Evolutionary conservation across 257 asterid species (phyloP).

Genomic region (Petunia secreta): DNA sequence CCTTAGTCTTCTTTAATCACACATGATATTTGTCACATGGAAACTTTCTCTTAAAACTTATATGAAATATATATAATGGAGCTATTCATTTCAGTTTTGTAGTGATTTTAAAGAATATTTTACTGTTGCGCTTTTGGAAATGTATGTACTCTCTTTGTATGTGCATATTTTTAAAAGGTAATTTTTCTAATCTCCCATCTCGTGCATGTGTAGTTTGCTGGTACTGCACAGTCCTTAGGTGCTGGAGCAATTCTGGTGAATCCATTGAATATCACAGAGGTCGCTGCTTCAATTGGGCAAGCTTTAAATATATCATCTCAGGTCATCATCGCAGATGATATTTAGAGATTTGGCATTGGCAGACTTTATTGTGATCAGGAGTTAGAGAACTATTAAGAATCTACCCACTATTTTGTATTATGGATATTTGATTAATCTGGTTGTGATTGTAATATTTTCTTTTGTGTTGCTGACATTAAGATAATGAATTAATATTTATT

Average conservation of each 20-base stretch:
- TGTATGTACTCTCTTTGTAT: neutral
- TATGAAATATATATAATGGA: neutral
- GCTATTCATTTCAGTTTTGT: neutral
- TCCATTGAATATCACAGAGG: conserved; percentile 98
- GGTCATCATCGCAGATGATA: no score
- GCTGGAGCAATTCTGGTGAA: conserved; percentile 98
- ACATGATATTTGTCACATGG: neutral
- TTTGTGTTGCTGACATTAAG: no score
- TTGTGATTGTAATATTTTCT: no score
- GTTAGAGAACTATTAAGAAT: no score
- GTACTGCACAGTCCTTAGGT: conserved; percentile 98
- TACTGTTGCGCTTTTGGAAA: neutral
- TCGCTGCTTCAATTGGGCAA: conserved; percentile 58
- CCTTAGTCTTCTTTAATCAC: neutral
- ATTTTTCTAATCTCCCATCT: neutral
- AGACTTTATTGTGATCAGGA: no score
- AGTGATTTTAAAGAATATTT: neutral
- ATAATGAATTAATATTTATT: no score
- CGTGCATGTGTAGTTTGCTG: conserved; percentile 73
- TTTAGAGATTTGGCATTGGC: no score
- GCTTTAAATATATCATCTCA: conserved; percentile 75
- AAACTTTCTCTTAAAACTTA: neutral
- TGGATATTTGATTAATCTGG: no score
- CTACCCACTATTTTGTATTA: no score
- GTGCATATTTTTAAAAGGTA: neutral